phyloP scores from a whole-genome alignment of 1,284 basidiomycete species.

The Mycena citricolor region DNA sequence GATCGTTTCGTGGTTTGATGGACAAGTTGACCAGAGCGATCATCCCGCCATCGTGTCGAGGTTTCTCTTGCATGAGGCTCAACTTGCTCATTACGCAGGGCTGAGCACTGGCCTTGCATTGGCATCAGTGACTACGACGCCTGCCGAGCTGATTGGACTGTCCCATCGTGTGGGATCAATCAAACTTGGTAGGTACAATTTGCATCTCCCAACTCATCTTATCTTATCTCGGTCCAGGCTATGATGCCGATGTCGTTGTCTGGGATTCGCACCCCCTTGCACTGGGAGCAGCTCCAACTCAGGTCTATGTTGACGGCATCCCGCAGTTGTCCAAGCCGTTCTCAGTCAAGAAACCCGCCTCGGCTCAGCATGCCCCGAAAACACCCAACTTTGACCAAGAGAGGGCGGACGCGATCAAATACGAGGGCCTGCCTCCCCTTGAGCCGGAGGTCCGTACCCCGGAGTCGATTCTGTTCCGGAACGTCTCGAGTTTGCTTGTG shows the following conservation, averaged over 20 bases:
- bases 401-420: conserved; percentile 50
- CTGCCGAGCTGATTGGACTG: conserved; percentile 75
- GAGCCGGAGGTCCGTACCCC: conserved; percentile 35
- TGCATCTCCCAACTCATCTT: conserved; percentile 15
- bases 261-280: conserved; percentile 73
- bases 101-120: conserved; percentile 61
- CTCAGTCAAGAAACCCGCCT: conserved; percentile 43
- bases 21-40: conserved; percentile 51
- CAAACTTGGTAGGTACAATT: background rate
- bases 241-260: conserved; percentile 30
- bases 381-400: conserved; percentile 64
- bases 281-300: conserved; percentile 69
- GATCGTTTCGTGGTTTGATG: conserved; percentile 1
- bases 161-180: conserved; percentile 78
- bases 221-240: conserved; percentile 27
- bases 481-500: conserved; percentile 35
- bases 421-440: conserved; percentile 68
- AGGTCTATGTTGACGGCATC: conserved; percentile 74
- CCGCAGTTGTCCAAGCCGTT: conserved; percentile 52
- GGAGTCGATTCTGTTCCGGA: conserved; percentile 54
- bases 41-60: conserved; percentile 78
- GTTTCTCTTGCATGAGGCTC: conserved; percentile 81
- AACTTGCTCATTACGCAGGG: conserved; percentile 83
- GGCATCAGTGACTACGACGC: conserved; percentile 74
- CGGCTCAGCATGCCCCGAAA: conserved; percentile 48